phyloP scores from a whole-genome alignment of 2,329 filamentous ascomycete species.

The Colletotrichum ledebouriae region DNA sequence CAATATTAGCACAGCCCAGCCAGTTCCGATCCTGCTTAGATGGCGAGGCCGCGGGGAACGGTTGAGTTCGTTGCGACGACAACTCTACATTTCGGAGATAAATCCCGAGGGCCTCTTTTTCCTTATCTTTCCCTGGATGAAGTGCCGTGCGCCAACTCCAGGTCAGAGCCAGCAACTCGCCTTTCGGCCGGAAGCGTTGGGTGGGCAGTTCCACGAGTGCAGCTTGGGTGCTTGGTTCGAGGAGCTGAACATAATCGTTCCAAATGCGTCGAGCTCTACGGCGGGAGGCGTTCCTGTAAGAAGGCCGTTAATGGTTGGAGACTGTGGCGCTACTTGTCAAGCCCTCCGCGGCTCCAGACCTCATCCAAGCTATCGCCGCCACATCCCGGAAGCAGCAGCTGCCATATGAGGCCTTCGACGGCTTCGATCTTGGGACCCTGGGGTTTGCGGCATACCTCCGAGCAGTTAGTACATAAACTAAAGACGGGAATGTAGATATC shows the following conservation, averaged over 20 bases:
- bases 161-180: neutral
- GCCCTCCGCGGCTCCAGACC: slow-evolving; percentile 1
- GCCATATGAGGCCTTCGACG: neutral
- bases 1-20: neutral
- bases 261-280: slow-evolving; percentile 8
- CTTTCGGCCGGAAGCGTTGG: slow-evolving; percentile 28
- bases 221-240: neutral
- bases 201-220: neutral
- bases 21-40: neutral
- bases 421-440: slow-evolving; percentile 7
- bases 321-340: neutral
- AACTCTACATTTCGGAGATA: slow-evolving; percentile 6
- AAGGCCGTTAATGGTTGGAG: slow-evolving; percentile 29
- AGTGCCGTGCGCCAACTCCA: neutral
- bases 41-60: slow-evolving; percentile 19
- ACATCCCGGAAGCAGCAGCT: slow-evolving; percentile 31
- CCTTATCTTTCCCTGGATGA: neutral
- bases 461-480: slow-evolving; percentile 5
- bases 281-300: slow-evolving; percentile 16
- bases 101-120: neutral
- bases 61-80: slow-evolving; percentile 27
- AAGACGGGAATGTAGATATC: slow-evolving; percentile 26
- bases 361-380: slow-evolving; percentile 3
- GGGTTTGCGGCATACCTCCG: neutral
- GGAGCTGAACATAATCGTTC: slow-evolving; percentile 30